Evolutionary conservation across 805 yeast genomes (phyloP), one percentile per base, ranked within the genome.

Genomic region (Candida nemodendra): DNA sequence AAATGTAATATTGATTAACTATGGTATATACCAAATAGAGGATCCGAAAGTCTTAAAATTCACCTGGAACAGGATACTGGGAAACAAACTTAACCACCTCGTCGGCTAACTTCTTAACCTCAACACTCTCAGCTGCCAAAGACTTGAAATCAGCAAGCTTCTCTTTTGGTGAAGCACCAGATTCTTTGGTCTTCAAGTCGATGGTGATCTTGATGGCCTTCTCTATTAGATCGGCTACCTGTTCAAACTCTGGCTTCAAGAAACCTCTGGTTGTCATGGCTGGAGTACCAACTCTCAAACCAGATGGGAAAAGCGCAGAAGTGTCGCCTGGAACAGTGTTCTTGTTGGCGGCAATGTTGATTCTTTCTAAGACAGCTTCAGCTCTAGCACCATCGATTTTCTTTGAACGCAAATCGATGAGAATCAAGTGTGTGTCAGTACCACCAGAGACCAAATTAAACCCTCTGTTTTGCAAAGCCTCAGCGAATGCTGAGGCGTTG

Each of bases 191-290:
- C 64, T 82, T 83, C 59, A 85, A 69, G 21, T 68, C 71, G 38
- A 73, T 63, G 17, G 95, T 77, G 51, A 86, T 71, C 36, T 76
- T 72, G 42, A 86, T 89, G 25, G 96, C 95, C 50, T 69, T 66
- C 59, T 84, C 85, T 56, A 91, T 85, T 70, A 76, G 88, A 37
- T 71, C 76, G 29, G 90, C 91, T 40, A 91, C 93, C 60, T 76
- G 74, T 46, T 72, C 79, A 59, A 91, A 91, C 56, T 91, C 98
- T 39, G 68, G 74, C 45, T 73, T 76, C 36, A 78, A 78, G 59
- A 91, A 83, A 32, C 96, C 97, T 71, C 99, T 82, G 36, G 97
- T 88, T 39, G 97, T 84, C 98, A 91, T 91, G 32, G 98, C 98
- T 42, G 99, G 99, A 13, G 98, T 86, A 55, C 99, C 99, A 45